Evolutionary conservation across 306 rosid species (phyloP).

Genomic region (Arachis stenosperma): DNA sequence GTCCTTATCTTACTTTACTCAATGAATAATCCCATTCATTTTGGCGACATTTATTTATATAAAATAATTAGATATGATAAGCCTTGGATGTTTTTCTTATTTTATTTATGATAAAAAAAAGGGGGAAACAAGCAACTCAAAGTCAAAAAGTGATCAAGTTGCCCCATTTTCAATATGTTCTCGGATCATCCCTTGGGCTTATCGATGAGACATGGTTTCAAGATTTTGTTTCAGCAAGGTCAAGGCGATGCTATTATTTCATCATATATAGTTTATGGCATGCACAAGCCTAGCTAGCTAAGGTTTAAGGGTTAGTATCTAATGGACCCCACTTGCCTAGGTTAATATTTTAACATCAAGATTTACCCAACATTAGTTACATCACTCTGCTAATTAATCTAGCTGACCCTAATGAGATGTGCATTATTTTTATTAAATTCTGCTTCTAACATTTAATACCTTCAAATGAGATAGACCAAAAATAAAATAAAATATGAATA

Average conservation of each 20-base stretch:
- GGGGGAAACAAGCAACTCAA: conserved; percentile 23
- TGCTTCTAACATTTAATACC: too few relatives aligned
- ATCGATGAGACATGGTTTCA: conserved; percentile 52
- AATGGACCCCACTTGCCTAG: conserved; percentile 12
- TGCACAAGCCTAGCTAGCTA: conserved; percentile 28
- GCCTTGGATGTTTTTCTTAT: conserved; percentile 13
- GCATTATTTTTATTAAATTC: too few relatives aligned
- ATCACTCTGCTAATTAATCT: conserved; percentile 31
- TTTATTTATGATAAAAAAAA: conserved; percentile 43
- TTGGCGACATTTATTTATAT: conserved; percentile 24
- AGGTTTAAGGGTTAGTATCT: conserved; percentile 26
- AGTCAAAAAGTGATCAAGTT: conserved; percentile 52
- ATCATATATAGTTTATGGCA: conserved; percentile 25
- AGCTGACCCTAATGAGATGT: conserved; percentile 21
- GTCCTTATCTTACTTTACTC: conserved; percentile 39
- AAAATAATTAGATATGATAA: conserved; percentile 6
- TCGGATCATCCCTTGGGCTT: conserved; percentile 50
- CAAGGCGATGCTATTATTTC: conserved; percentile 37
- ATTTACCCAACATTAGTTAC: conserved; percentile 66
- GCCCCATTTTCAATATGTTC: conserved; percentile 39
- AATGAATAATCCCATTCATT: conserved; percentile 33
- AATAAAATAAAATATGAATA: too few relatives aligned
- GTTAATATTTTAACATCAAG: conserved; percentile 48
- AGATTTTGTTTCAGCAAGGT: conserved; percentile 36
- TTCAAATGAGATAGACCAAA: too few relatives aligned